Base-by-base conservation (phyloP, 2,329 filamentous ascomycete species). In the Colletotrichum chrysophilum region DNA sequence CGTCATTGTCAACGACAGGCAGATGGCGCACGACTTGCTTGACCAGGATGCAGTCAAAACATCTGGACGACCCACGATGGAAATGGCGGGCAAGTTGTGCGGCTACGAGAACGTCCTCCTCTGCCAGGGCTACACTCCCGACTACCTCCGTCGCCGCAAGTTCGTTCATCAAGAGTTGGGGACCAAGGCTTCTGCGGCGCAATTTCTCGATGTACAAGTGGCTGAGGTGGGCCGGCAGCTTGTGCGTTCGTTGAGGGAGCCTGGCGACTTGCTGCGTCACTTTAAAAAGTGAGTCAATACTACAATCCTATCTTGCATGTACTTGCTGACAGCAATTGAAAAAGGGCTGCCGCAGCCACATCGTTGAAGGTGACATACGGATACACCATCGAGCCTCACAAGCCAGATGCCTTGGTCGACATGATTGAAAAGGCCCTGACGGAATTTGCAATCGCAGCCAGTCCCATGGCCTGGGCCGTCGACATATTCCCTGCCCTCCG, bases 1-100 rank as follows among this genome's bases (percentile, higher is more conserved):
- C 8, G 78, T 89, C 34, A 77, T 88, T 4, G 70, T 88, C 2
- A 83, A 88, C 70, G 84, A 85, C 69, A 75, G 79, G 38, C 77
- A 83, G 7, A 78, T 84, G 4, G 83, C 84, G 2, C 74, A 81
- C 3, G 84, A 87, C 7, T 78, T 88, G 3, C 74, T 88, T 18
- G 83, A 82, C 13, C 84, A 84, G 74, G 80, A 64, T 6, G 83
- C 83, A 0, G 76, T 81, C 5, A 84, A 81, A 64, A 83, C 83
- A 1, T 84, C 84, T 2, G 77, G 77, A 0, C 79, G 85, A 9
- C 82, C 85, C 0, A 74, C 38, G 4, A 77, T 80, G 36, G 71
- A 77, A 38, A 82, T 84, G 70, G 80, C 79, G 34, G 77, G 77
- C 10, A 76, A 78, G 30, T 28, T 83, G 66, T 83, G 79, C 64